Evolutionary conservation across 148 eudicot genomes (phyloP).

Genomic region (Rhododendron ovatum): DNA sequence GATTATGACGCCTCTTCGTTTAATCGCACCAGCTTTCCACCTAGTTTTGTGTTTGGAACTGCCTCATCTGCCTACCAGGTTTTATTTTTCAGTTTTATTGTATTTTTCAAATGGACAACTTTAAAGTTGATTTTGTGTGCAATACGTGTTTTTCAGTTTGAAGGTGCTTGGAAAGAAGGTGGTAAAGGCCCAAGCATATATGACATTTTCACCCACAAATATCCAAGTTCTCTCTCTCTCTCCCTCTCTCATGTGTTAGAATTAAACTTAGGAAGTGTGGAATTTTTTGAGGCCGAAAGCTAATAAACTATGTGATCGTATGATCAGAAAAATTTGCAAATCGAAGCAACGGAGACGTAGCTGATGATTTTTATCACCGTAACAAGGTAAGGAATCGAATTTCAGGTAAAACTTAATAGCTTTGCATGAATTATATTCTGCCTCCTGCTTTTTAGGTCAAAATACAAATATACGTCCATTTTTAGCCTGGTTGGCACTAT

Average conservation of each 20-base stretch:
- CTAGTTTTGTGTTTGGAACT: neutral
- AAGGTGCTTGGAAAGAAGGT: slow-evolving; percentile 6
- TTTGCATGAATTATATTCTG: neutral
- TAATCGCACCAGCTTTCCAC: neutral
- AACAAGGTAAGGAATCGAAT: slow-evolving; percentile 14
- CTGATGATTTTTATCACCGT: slow-evolving; percentile 20
- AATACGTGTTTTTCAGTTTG: neutral
- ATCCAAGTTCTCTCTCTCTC: neutral
- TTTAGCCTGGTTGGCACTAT: neutral
- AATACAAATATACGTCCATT: neutral
- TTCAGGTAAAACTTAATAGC: neutral
- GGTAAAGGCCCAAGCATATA: neutral
- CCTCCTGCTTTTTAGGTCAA: neutral
- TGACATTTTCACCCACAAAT: neutral
- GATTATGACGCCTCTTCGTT: neutral
- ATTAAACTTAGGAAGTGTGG: neutral
- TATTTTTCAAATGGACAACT: neutral
- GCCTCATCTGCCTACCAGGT: slow-evolving; percentile 5
- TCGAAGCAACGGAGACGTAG: slow-evolving; percentile 17
- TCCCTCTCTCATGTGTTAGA: neutral
- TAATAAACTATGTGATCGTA: neutral
- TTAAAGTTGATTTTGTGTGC: neutral
- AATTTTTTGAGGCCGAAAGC: neutral
- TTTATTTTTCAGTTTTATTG: neutral
- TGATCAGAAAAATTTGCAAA: slow-evolving; percentile 15